Base-by-base conservation (phyloP, 1,284 basidiomycete species). In the Stygiomarasmius scandens region DNA sequence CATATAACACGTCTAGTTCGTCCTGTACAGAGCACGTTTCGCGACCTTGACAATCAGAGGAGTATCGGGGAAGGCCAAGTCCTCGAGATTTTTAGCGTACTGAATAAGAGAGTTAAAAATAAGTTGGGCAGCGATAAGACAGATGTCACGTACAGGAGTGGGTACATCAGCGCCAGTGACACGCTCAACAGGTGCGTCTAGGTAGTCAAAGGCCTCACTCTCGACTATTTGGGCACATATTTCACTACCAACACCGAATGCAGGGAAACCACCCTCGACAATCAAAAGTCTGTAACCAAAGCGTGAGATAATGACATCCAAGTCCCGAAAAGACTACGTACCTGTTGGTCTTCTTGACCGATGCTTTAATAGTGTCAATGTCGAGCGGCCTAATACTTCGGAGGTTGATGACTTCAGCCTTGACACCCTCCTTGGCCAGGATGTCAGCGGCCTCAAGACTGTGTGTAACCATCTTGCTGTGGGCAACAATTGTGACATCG, bases 261-360 rank as follows among this genome's bases (percentile, higher is more conserved):
- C 90, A 49, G 97, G 97, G 93, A 98, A 99, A 54, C 97, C 97
- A 77, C 95, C 95, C 78, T 99, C 97, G 59, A 96, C 95, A 56
- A 93, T 94, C 59, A 99, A 82, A 61, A 99, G 83, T 63, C 92
- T 92, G 27, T 9, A 19, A 29, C 47, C 11, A 46, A 49, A 53
- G 49, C 36, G 47, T 62, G 36, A 66, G 49, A 41, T 10, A 56
- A 14, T 36, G 29, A 32, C 19, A 56, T 52, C 22, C 16, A 49
- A 27, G 59, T 45, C 16, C 1, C 20, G 29, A 27, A 32, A 12
- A 16, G 60, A 48, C 43, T 10, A 58, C 71, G 62, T 64, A 89
- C 90, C 94, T 84, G 81, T 96, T 97, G 47, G 97, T 99, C 85
- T 99, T 99, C 85, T 98, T 98, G 67, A 99, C 93, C 24, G 93